phyloP scores from a whole-genome alignment of 768 basidiomycete species.

The Hericium erinaceus region DNA sequence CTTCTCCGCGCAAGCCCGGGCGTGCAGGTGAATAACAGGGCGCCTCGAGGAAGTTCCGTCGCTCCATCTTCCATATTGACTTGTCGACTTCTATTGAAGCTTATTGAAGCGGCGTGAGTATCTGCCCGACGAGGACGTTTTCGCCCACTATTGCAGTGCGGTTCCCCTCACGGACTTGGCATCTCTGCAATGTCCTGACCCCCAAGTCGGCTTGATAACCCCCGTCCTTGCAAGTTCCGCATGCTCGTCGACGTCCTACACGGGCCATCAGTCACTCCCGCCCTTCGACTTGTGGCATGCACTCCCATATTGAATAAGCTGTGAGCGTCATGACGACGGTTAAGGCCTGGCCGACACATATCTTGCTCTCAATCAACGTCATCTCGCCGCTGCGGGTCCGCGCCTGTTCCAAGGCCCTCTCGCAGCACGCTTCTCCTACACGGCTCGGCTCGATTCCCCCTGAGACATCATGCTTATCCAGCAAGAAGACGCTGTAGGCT shows the following conservation, averaged over 20 bases:
- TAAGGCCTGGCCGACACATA: constrained; percentile 21
- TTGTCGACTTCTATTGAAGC: too few relatives aligned
- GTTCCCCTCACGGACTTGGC: too few relatives aligned
- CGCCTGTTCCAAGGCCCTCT: constrained; percentile 27
- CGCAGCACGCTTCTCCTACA: constrained; percentile 26
- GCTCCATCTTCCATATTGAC: too few relatives aligned
- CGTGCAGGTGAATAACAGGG: too few relatives aligned
- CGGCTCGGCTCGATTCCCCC: constrained; percentile 13
- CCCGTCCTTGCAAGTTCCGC: not conserved
- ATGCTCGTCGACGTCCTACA: constrained; percentile 8
- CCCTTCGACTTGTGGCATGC: constrained; percentile 18
- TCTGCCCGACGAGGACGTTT: too few relatives aligned
- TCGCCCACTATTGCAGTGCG: too few relatives aligned
- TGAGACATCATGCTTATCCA: constrained; percentile 11
- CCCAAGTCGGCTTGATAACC: too few relatives aligned
- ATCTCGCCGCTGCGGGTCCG: constrained; percentile 23
- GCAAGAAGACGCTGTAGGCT: constrained; percentile 19
- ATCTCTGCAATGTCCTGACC: too few relatives aligned
- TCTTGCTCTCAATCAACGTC: constrained; percentile 25
- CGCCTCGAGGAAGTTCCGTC: too few relatives aligned
- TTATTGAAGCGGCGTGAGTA: too few relatives aligned
- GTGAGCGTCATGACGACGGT: constrained; percentile 25
- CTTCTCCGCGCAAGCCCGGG: too few relatives aligned
- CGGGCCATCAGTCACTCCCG: constrained; percentile 7
- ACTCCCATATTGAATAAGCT: constrained; percentile 22